Evolutionary conservation across 345 rosid species (phyloP), one percentile per base, ranked within the genome.

Genomic region (Adansonia digitata): DNA sequence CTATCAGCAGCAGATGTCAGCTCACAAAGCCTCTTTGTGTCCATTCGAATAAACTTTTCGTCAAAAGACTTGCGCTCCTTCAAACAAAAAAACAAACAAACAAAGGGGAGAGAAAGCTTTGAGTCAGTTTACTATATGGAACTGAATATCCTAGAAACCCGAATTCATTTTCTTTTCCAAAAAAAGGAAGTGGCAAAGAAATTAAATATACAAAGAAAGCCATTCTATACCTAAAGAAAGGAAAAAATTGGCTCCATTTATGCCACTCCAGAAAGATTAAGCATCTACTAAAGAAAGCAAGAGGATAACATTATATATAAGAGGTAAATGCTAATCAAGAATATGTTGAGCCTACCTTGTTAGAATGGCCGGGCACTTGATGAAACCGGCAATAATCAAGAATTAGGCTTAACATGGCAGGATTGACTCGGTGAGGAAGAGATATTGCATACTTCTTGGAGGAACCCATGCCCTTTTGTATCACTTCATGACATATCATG

Each of bases 1-100:
- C 96, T 90, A 78, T 89, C 96, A 49, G 97, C 97, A 57, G 98
- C 98, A 73, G 97, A 89, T 78, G 92, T 90, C 90, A 94, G 80
- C 82, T 92, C 98, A 79, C 97, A 90, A 8, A 94, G 86, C 85
- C 85, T 90, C 77, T 88, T 90, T 60, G 93, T 89, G 78, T 89
- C 93, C 97, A 94, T 90, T 55, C 97, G 86, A 77, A 90, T 86
- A 71, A 92, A 94, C 82, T 81, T 92, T 79, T 92, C 97, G 76
- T 94, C 97, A 82, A 84, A 94, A 72, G 81, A 78, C 77, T 90
- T 94, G 68, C 89, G 88, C 72, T 94, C 98, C 98, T 90, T 76
- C 20, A 72, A 29, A 80, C 31, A 35, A 76, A 81, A 53, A 77
- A 69, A 61, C 39, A 56, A 6, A 1, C 75, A 73, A 55, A 20